These are phyloP conservation scores for Epichloe typhina DNA, from an alignment of 2,329 filamentous ascomycete genomes.

Conservation along the genomic window DNA sequence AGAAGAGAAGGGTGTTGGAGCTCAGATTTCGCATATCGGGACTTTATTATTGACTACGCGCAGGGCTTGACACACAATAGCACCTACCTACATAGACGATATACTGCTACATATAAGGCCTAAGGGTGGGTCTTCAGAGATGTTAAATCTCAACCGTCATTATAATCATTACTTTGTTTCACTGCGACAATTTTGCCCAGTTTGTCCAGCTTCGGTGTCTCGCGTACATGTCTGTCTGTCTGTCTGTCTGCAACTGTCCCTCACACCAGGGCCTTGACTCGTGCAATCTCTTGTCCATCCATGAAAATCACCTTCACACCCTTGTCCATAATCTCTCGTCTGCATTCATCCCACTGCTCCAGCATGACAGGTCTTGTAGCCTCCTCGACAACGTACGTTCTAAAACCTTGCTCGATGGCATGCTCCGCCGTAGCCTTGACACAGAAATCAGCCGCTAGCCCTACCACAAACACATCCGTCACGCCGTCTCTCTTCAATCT, in stretches of 20 bases:
- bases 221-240: background rate
- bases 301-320: constrained; percentile 50
- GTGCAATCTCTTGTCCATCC: constrained; percentile 10
- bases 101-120: constrained; percentile 1
- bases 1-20: constrained; percentile 3
- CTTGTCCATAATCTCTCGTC: constrained; percentile 36
- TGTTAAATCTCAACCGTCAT: background rate
- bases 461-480: constrained; percentile 74
- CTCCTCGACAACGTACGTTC: constrained; percentile 64
- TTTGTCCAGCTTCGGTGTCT: no score
- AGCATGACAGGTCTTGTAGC: constrained; percentile 61
- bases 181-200: background rate
- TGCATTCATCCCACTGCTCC: constrained; percentile 40
- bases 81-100: constrained; percentile 1
- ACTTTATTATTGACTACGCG: background rate
- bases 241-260: background rate
- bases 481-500: constrained; percentile 44
- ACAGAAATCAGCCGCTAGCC: constrained; percentile 81
- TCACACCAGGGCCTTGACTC: constrained; percentile 8
- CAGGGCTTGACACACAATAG: background rate
- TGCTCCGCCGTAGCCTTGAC: constrained; percentile 73
- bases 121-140: background rate
- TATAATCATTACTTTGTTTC: background rate
- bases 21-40: constrained; percentile 17
- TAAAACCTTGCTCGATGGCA: constrained; percentile 62